Percentiles rank a stretch among this genome's conserved stretches.
Evolutionary conservation across 1,284 basidiomycete species (phyloP).

Genomic region (Apiotrichum domesticum): DNA sequence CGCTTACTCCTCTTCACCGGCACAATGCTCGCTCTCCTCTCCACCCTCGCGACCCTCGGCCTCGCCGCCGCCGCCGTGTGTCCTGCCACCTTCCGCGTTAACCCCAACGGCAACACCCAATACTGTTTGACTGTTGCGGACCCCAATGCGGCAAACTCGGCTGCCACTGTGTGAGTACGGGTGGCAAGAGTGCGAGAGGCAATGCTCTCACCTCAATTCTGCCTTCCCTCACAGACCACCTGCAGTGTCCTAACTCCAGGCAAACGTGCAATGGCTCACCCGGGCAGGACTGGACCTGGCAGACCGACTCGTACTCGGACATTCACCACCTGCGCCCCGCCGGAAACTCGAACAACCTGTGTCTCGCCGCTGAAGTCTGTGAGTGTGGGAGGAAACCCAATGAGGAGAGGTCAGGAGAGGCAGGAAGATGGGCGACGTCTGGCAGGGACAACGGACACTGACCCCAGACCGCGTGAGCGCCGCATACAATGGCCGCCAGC

Average conservation of each 20-base stretch:
- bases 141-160: neutral
- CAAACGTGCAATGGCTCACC: slow-evolving; percentile 1
- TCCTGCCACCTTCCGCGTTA: slow-evolving; percentile 4
- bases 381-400: neutral
- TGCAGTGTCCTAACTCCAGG: neutral
- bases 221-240: too few relatives aligned
- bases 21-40: neutral
- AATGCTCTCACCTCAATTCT: too few relatives aligned
- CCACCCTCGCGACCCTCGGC: neutral
- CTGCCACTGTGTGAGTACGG: neutral
- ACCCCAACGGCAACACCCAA: slow-evolving; percentile 3
- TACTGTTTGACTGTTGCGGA: slow-evolving; percentile 7
- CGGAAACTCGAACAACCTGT: neutral
- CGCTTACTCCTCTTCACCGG: too few relatives aligned
- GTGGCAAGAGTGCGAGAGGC: too few relatives aligned
- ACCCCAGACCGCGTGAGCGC: neutral
- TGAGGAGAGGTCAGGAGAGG: too few relatives aligned
- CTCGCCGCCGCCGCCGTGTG: neutral
- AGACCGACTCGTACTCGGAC: neutral
- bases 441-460: neutral
- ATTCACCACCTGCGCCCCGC: slow-evolving; percentile 4
- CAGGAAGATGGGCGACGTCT: too few relatives aligned
- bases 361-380: slow-evolving; percentile 7
- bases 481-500: slow-evolving; percentile 3
- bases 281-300: slow-evolving; percentile 4